Percentiles rank a stretch among this genome's conserved stretches.
Conservation (phyloP, 176 grass and related monocot species). For the Avena sativa region DNA sequence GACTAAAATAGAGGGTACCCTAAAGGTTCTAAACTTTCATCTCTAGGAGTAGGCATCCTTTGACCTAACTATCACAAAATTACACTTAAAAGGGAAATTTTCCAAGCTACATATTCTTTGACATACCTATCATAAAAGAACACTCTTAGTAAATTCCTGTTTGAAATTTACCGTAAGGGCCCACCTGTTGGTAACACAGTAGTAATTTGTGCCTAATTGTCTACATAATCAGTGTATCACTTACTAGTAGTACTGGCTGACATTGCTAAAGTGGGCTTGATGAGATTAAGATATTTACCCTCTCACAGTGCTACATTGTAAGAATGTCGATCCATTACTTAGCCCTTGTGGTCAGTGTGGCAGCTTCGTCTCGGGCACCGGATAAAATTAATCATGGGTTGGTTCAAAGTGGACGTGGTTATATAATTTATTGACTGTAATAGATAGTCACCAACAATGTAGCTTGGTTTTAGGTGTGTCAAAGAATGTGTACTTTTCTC, state of each 20-base stretch:
- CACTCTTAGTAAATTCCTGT: neutral
- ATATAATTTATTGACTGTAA: neutral
- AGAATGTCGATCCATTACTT: neutral
- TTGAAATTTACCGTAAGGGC: neutral
- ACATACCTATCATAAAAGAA: neutral
- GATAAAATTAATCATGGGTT: neutral
- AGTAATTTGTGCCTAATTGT: neutral
- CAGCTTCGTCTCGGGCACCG: neutral
- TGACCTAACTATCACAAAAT: neutral
- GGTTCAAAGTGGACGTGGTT: neutral
- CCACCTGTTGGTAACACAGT: neutral
- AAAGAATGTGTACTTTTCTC: neutral
- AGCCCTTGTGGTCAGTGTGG: neutral
- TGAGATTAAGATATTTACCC: constrained; percentile 11
- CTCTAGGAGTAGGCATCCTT: neutral
- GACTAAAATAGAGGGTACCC: too few species aligned
- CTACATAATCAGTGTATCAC: neutral
- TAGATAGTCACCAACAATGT: neutral
- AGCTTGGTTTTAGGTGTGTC: neutral
- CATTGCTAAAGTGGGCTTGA: neutral
- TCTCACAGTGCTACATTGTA: neutral
- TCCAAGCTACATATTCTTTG: neutral
- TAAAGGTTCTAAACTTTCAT: too few species aligned
- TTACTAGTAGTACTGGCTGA: neutral
- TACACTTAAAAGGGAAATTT: neutral